phyloP scores from a whole-genome alignment of 2,329 filamentous ascomycete species.

The Diplodia sapinea region DNA sequence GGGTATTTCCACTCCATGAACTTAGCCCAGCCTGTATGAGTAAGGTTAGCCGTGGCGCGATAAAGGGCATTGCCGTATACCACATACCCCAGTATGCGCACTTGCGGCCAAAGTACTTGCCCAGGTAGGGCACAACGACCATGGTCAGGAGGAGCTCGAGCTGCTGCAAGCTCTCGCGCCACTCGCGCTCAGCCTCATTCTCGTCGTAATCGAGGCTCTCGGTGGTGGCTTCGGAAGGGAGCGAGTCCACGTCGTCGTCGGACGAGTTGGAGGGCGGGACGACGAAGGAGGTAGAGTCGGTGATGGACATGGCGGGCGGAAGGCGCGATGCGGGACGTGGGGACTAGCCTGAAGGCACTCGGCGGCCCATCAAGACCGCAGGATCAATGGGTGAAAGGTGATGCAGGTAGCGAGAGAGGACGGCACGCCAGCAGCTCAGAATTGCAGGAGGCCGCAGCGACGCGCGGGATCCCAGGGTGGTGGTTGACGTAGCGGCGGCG shows the following conservation, averaged over 20 bases:
- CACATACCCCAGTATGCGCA: slow-evolving; percentile 93
- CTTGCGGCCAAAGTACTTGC: slow-evolving; percentile 93
- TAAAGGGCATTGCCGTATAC: not conserved
- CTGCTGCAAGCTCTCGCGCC: slow-evolving; percentile 93
- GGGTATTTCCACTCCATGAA: slow-evolving; percentile 96
- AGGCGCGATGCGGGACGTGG: not conserved
- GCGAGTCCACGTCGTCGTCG: slow-evolving; percentile 56
- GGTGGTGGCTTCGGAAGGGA: slow-evolving; percentile 58
- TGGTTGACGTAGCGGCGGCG: slow-evolving; percentile 21
- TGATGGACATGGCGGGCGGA: slow-evolving; percentile 43
- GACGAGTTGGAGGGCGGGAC: slow-evolving; percentile 39
- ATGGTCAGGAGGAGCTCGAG: slow-evolving; percentile 91
- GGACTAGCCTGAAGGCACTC: slow-evolving; percentile 1
- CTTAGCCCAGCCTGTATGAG: slow-evolving; percentile 77
- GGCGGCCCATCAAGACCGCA: slow-evolving; percentile 16
- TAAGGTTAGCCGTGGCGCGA: slow-evolving; percentile 35
- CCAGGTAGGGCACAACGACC: slow-evolving; percentile 90
- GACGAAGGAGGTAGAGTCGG: slow-evolving; percentile 48
- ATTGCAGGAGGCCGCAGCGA: not conserved
- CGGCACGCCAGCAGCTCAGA: not conserved
- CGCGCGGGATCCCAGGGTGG: not conserved
- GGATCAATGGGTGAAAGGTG: not conserved
- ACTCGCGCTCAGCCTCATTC: slow-evolving; percentile 85
- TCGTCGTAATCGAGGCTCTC: slow-evolving; percentile 61
- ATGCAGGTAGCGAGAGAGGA: not conserved